Base-by-base conservation (phyloP, 345 rosid species). In the Capsella bursapastoris region DNA sequence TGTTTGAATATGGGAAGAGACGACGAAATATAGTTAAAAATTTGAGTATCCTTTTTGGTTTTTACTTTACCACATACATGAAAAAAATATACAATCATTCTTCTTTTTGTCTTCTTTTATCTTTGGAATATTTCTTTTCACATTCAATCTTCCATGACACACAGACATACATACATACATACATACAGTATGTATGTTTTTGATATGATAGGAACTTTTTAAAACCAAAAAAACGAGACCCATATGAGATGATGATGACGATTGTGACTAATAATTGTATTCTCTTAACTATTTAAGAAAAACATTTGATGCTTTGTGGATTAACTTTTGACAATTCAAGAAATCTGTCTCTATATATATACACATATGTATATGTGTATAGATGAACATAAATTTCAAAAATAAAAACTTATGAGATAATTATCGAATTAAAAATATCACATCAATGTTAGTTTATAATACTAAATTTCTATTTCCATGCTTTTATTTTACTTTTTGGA, bases 181-280 rank as follows among this genome's bases (percentile, higher is more conserved):
- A 31, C 10, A 45, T 58, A 38, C 16, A 32, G 0, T 13, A 43
- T 62, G 7, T 32, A 58, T 78, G 25, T 22, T 22, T 22, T 22
- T 22, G 72, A 71, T 16, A 35, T 66, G 77, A 78, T 59, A 35
- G 56, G 64, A 72, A 66, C 77, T 71, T 71, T 57, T 65, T 7
- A 15, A 71, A 71, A 63, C n/a, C 6, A 41, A 71, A 71, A 60
- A 41, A 59, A 70, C 4, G 67, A 58, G 64, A 66, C 73, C 73
- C 73, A 51, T 78, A 65, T 71, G 73, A 78, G 63, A 50, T 71
- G 69, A 77, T 71, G 80, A 78, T 72, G 64, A 72, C 69, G 81
- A 65, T 40, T 64, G 71, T 58, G 81, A 71, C 81, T 66, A 71
- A 49, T 77, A 50, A 56, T 71, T 43, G 53, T 48, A 57, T 64